Conservation (phyloP, 139 green algal species). For the Spirogloea muscicola region DNA sequence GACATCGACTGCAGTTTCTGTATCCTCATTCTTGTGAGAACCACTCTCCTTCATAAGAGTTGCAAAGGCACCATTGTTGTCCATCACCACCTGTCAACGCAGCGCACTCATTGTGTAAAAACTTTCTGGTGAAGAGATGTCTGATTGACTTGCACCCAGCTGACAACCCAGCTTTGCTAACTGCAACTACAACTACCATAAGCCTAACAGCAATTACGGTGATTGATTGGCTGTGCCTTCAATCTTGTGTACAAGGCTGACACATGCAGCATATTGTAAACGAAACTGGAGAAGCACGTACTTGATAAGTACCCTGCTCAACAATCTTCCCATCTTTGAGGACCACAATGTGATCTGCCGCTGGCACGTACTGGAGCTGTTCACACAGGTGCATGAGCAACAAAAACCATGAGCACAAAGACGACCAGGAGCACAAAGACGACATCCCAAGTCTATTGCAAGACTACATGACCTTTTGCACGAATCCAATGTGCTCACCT, state of each 20-base stretch:
- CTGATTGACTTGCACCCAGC: no score
- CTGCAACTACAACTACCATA: no score
- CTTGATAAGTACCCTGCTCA: slow-evolving; percentile 55
- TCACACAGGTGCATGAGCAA: slow-evolving; percentile 5
- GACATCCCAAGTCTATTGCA: neutral
- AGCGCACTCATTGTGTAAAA: no score
- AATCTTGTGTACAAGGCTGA: no score
- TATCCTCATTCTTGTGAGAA: slow-evolving; percentile 54
- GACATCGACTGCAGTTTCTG: neutral
- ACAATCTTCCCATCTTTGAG: slow-evolving; percentile 69
- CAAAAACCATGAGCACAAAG: neutral
- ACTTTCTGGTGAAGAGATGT: no score
- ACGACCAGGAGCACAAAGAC: neutral
- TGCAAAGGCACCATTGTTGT: slow-evolving; percentile 37
- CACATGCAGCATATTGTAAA: no score
- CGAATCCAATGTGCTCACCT: slow-evolving; percentile 33
- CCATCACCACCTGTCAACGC: no score
- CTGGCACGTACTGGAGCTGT: slow-evolving; percentile 75
- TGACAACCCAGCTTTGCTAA: no score
- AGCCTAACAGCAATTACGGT: no score
- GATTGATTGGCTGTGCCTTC: no score
- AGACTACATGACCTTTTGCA: neutral
- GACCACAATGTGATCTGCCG: slow-evolving; percentile 79
- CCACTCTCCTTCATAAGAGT: slow-evolving; percentile 35
- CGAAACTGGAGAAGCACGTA: neutral